Conservation (phyloP, 495 filamentous ascomycete genomes). For the Talaromyces proteolyticus region DNA sequence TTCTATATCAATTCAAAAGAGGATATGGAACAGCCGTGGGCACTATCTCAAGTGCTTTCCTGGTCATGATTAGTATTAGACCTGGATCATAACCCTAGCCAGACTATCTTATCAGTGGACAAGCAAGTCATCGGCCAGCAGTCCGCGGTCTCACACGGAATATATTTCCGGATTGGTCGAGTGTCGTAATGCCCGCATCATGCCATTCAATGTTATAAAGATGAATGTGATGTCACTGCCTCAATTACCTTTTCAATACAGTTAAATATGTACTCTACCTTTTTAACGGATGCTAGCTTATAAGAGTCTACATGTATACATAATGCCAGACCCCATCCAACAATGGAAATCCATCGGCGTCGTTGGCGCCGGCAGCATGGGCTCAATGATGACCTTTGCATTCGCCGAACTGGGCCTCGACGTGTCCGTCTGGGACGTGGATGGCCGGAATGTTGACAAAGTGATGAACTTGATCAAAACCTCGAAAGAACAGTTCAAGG, state of each 20-base stretch:
- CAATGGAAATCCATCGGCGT: constrained; percentile 48
- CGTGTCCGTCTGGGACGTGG: constrained; percentile 58
- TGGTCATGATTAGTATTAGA: too few species aligned
- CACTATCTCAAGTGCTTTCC: too few species aligned
- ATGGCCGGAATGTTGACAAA: constrained; percentile 40
- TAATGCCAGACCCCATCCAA: constrained; percentile 9
- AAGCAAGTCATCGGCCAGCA: not conserved
- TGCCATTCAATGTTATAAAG: not conserved
- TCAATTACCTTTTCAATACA: too few species aligned
- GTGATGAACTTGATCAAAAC: constrained; percentile 16
- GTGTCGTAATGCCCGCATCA: constrained; percentile 6
- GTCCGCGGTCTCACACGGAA: not conserved
- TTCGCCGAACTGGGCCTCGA: constrained; percentile 56
- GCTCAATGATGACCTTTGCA: constrained; percentile 57
- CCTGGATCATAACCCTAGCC: too few species aligned
- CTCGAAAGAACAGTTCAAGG: constrained; percentile 14
- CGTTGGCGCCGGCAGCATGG: constrained; percentile 63
- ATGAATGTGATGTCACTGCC: too few species aligned
- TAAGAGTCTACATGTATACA: not conserved
- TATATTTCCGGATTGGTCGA: not conserved
- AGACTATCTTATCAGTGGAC: not conserved
- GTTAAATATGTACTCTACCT: too few species aligned
- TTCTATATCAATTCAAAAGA: too few species aligned
- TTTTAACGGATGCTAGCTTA: too few species aligned
- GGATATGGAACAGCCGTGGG: too few species aligned